Evolutionary conservation across 108 stramenopile species (phyloP), one percentile per base, ranked within the genome.

Genomic region (Nitzschia sp.): DNA sequence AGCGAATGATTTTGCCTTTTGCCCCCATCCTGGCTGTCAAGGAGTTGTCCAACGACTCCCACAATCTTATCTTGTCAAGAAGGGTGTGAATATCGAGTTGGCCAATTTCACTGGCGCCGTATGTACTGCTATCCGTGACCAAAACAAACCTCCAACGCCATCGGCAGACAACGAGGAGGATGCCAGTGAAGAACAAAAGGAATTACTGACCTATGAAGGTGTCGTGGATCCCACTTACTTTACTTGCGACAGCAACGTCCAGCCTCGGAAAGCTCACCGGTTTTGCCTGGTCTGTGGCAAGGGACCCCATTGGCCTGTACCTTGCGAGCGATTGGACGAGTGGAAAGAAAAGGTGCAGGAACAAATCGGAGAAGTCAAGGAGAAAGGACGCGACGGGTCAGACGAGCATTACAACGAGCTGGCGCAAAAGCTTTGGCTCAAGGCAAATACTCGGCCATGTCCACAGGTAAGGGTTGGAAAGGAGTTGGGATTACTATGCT

Each of bases 401-500:
- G 66, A 71, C 22, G 76, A 75, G 0, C 52, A 67, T 6, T 57
- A 63, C 40, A 67, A 72, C 12, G 80, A 86, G 20, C 50, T 82
- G 37, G 85, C 85, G 11, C 81, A 83, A 57, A 75, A 71, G 40
- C 46, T 86, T 2, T 89, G 88, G 88, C 54, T 89, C 53, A 81
- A 84, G 64, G 82, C 88, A 9, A 86, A 89, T 65, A 89, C 88
- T 34, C 64, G 80, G 14, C 81, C 83, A 22, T 89, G 88, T 65
- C 88, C 88, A 5, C 44, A 62, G 43, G 73, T 63, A 63, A 37
- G 24, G 0, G 11, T 38, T 42, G n/a, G 39, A 5, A 39, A 19
- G 34, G 29, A 22, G 14, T 26, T 7, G 24, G 40, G 15, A 42
- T 37, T 60, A 15, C n/a, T n/a, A 34, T 1, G 29, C 5, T 3